Evolutionary conservation across 805 yeast species (phyloP), one percentile per base, ranked within the genome.

Genomic region (Scheffersomyces amazonensis): DNA sequence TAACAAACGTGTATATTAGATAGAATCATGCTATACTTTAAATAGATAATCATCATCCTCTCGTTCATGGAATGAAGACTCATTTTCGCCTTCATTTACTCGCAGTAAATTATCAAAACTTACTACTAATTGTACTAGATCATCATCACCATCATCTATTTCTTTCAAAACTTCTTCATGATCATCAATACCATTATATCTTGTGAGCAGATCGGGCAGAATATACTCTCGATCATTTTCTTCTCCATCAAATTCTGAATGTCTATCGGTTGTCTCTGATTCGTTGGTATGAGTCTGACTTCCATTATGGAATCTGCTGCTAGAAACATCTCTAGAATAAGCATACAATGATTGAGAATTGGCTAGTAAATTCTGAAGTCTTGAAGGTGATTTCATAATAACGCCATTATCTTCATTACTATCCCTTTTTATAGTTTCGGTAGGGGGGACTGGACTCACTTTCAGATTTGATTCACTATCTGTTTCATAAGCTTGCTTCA

Each of bases 191-290:
- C 52, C 66, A 31, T 56, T 56, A 34, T 53, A 59, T 31, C 50
- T 50, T 3, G 66, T 57, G 32, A 67, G 46, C 63, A 58, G 64
- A 34, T 54, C 54, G 10, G 74, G 72, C 71, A 63, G 70, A 16
- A 66, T 56, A 42, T 68, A 67, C 41, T 66, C 70, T 36, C 52
- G 58, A 32, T 64, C 66, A 15, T 52, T 56, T 6, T 49, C 63
- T 3, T 47, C 58, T 15, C 47, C 53, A 5, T 48, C 52, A 15
- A 37, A 46, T 19, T 49, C 56, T 32, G 44, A 40, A 10, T 36
- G 37, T 16, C 46, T 44, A 13, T 40, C 50, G 15, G 52, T 46
- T 12, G 40, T 43, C 17, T 38, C 41, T 25, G 42, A 47, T 19
- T 46, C 46, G 5, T 46, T 42, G 16, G 41, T 41, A 12, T 37